Evolutionary conservation across 345 rosid genomes (phyloP).

Genomic region (Salix brachista): DNA sequence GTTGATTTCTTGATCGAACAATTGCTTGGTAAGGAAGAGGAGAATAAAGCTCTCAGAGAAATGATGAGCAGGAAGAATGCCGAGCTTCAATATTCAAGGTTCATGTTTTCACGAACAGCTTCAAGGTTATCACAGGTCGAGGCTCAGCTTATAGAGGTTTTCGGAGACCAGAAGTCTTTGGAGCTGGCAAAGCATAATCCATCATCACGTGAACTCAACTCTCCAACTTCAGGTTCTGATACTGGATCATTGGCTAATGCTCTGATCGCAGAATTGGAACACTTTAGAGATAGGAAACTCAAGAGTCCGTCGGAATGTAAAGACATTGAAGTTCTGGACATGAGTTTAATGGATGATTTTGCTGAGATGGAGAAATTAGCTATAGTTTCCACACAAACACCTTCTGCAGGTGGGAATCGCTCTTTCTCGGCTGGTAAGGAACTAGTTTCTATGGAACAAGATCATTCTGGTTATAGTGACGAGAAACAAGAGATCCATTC

Average conservation of each 20-base stretch:
- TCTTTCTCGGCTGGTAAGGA: slow-evolving; percentile 20
- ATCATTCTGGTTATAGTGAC: slow-evolving; percentile 5
- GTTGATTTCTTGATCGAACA: slow-evolving; percentile 47
- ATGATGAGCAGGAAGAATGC: slow-evolving; percentile 49
- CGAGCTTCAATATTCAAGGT: slow-evolving; percentile 49
- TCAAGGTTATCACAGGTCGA: slow-evolving; percentile 46
- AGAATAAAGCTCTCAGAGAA: slow-evolving; percentile 70
- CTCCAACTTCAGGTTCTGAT: slow-evolving; percentile 32
- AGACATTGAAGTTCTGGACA: slow-evolving; percentile 38
- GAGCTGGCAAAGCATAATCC: slow-evolving; percentile 30
- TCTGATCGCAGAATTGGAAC: slow-evolving; percentile 44
- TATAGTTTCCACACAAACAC: slow-evolving; percentile 47
- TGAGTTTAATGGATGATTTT: slow-evolving; percentile 68
- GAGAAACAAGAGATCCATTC: slow-evolving; percentile 19
- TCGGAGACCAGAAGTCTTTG: slow-evolving; percentile 28
- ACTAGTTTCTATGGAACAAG: slow-evolving; percentile 25
- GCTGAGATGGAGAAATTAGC: slow-evolving; percentile 83
- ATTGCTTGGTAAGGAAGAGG: slow-evolving; percentile 57
- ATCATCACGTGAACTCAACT: slow-evolving; percentile 25
- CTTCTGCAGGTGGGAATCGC: slow-evolving; percentile 18
- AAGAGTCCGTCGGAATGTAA: slow-evolving; percentile 24
- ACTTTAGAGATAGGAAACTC: slow-evolving; percentile 37
- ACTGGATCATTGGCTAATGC: slow-evolving; percentile 62
- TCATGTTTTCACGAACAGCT: slow-evolving; percentile 47
- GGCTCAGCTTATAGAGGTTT: slow-evolving; percentile 27